These are phyloP conservation scores for Geosiphon pyriformis DNA, from an alignment of 192 early-diverging fungal genomes.

Conservation along the genomic window DNA sequence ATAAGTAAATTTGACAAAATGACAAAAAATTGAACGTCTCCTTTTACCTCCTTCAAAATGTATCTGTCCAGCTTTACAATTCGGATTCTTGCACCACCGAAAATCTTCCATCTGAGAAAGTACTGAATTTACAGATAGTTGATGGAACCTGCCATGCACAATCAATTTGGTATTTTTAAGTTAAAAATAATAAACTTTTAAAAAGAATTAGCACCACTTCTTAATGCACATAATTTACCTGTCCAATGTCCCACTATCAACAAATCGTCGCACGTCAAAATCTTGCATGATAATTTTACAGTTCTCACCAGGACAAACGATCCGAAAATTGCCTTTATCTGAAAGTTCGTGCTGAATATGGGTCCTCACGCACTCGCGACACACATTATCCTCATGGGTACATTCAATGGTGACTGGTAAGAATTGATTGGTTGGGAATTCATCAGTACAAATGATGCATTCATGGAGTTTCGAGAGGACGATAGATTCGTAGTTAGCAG, in stretches of 20 bases:
- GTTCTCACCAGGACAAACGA: not conserved
- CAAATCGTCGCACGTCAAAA: not conserved
- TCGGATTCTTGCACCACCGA: not conserved
- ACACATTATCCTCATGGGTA: not conserved
- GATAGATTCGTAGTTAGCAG: too few relatives aligned
- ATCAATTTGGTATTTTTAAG: too few relatives aligned
- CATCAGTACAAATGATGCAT: not conserved
- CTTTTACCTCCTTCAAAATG: too few relatives aligned
- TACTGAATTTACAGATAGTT: not conserved
- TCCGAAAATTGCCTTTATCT: not conserved
- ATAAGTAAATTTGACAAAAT: too few relatives aligned
- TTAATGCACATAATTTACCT: not conserved
- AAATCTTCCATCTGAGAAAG: not conserved
- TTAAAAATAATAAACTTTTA: not conserved
- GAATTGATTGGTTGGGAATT: not conserved
- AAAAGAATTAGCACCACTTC: not conserved
- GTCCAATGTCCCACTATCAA: not conserved
- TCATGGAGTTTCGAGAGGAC: too few relatives aligned
- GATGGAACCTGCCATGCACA: not conserved
- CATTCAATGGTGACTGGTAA: not conserved
- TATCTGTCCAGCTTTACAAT: not conserved
- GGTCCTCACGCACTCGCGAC: not conserved
- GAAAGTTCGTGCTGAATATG: not conserved
- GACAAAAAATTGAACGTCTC: too few relatives aligned
- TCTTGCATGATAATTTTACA: not conserved